Conservation (phyloP, 2,329 filamentous ascomycete species). For the Scytalidium lignicola region DNA sequence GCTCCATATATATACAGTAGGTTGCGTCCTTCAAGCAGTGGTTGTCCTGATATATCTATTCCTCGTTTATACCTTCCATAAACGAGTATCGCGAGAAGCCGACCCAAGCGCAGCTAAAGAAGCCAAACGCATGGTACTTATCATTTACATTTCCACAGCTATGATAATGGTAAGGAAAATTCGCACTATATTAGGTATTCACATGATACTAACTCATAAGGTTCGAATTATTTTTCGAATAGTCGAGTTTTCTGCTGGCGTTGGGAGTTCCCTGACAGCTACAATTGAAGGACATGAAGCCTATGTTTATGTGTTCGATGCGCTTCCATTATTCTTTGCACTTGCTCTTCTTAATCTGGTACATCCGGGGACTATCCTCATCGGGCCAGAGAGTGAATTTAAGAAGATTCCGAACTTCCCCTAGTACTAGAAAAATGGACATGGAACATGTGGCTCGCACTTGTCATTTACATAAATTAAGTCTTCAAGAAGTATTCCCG, state of each 20-base stretch:
- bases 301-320: constrained; percentile 48
- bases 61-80: no score
- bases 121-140: neutral
- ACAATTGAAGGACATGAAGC: constrained; percentile 43
- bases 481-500: no score
- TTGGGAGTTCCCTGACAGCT: constrained; percentile 30
- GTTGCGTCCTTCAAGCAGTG: neutral
- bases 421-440: no score
- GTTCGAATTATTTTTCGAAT: constrained; percentile 57
- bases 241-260: constrained; percentile 46
- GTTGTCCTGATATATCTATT: neutral
- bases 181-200: neutral
- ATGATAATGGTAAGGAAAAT: neutral
- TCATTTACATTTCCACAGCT: neutral
- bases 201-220: constrained; percentile 8
- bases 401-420: no score
- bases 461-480: no score
- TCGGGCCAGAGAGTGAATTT: constrained; percentile 6
- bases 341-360: constrained; percentile 9
- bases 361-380: constrained; percentile 12
- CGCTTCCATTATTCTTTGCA: constrained; percentile 42
- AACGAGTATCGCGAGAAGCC: no score
- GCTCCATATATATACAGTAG: constrained; percentile 3
- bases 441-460: no score
- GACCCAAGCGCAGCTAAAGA: neutral